A percentile compares a stretch with the other conserved stretches of the same genome.
These are phyloP conservation scores for Scolecobasidium constrictum DNA, from an alignment of 2,329 filamentous ascomycete genomes.

Conservation along the genomic window DNA sequence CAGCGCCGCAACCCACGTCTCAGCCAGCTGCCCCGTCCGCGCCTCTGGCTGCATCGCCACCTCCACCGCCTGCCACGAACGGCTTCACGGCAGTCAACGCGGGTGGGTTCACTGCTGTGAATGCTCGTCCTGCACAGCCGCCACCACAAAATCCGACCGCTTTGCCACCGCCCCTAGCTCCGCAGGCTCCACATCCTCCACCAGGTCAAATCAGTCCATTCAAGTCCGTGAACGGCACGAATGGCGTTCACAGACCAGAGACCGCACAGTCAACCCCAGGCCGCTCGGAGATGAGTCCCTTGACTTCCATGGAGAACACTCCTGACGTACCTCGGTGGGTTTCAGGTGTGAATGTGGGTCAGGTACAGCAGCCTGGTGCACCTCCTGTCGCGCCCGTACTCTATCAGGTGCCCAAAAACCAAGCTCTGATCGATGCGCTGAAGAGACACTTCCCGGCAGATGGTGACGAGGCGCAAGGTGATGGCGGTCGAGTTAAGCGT, in stretches of 20 bases:
- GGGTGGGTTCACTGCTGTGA: conserved; percentile 54
- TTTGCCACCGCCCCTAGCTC: conserved; percentile 14
- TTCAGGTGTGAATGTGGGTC: conserved; percentile 16
- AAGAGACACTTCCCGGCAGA: conserved; percentile 60
- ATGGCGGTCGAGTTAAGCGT: background rate
- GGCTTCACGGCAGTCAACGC: conserved; percentile 66
- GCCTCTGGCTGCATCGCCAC: conserved; percentile 46
- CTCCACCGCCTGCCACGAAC: conserved; percentile 40
- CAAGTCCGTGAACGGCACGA: conserved; percentile 47
- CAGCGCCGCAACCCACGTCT: conserved; percentile 2
- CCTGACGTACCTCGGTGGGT: conserved; percentile 38
- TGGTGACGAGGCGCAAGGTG: conserved; percentile 31
- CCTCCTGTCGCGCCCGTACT: background rate
- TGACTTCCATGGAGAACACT: conserved; percentile 47
- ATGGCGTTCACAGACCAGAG: conserved; percentile 38
- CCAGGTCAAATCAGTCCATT: conserved; percentile 29
- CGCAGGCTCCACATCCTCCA: conserved; percentile 8
- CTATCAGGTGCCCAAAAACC: conserved; percentile 20
- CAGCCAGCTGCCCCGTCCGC: conserved; percentile 22
- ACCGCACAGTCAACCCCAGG: conserved; percentile 48
- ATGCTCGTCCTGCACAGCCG: conserved; percentile 28
- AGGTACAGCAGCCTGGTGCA: background rate
- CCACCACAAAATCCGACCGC: conserved; percentile 7
- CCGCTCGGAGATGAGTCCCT: conserved; percentile 48
- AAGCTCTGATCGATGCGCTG: conserved; percentile 41